Conservation (phyloP, 108 stramenopile genomes). For the Nitzschia inconspicua region DNA sequence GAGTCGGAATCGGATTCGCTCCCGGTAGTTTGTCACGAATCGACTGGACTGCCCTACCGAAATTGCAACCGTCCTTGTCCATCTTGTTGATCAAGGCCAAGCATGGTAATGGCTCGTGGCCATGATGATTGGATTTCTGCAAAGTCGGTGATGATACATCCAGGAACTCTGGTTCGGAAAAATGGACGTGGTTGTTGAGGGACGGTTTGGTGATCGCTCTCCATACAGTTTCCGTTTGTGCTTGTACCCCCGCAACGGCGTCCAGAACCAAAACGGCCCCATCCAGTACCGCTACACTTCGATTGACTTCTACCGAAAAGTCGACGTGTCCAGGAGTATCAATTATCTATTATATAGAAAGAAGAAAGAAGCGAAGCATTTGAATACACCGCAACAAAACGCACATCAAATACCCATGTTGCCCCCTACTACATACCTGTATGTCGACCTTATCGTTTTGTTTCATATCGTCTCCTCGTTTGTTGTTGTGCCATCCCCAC, state of each 20-base stretch:
- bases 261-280: slow-evolving; percentile 96
- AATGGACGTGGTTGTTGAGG: slow-evolving; percentile 51
- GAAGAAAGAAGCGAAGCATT: neutral
- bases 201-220: slow-evolving; percentile 70
- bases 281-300: slow-evolving; percentile 95
- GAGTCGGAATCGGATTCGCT: slow-evolving; percentile 69
- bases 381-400: neutral
- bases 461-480: slow-evolving; percentile 29
- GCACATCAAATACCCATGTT: neutral
- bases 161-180: no score
- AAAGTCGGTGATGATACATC: neutral
- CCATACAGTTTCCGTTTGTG: slow-evolving; percentile 99
- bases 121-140: slow-evolving; percentile 3
- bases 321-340: slow-evolving; percentile 99
- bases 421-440: no score
- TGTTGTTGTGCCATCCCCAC: slow-evolving; percentile 83
- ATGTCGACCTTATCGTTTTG: slow-evolving; percentile 44
- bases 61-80: slow-evolving; percentile 95
- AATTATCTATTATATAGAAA: slow-evolving; percentile 47
- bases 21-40: slow-evolving; percentile 74
- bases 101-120: slow-evolving; percentile 84
- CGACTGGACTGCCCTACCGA: slow-evolving; percentile 73
- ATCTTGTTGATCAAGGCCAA: slow-evolving; percentile 96
- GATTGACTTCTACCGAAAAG: slow-evolving; percentile 97
- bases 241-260: slow-evolving; percentile 97